Evolutionary conservation across 2,329 filamentous ascomycete genomes (phyloP), one percentile per base, ranked within the genome.

Genomic region (Neocatenulostroma microsporum): DNA sequence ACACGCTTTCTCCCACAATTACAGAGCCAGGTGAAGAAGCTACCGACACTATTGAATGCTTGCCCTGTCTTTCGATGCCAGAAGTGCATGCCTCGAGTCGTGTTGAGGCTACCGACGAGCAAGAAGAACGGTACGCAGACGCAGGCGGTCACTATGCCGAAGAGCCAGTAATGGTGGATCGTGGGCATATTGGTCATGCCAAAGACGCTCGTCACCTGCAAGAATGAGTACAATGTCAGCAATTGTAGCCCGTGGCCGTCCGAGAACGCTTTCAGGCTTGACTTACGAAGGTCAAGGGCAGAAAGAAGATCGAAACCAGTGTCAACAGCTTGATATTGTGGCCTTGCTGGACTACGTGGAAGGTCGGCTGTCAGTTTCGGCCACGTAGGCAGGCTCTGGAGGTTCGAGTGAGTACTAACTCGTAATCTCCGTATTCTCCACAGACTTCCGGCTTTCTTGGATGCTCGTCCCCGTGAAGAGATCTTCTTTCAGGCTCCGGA

Each of bases 381-480:
- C n/a, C n/a, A n/a, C n/a, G n/a, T n/a, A n/a, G n/a, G n/a, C n/a
- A n/a, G n/a, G n/a, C n/a, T n/a, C n/a, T n/a, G n/a, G n/a, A n/a
- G n/a, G n/a, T n/a, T n/a, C n/a, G n/a, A n/a, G n/a, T 12, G 32
- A 8, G 9, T 25, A 34, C 32, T 70, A 60, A 14, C 72, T 66
- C 0, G 69, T 70, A 10, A 70, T 69, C 30, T 65, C 64, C 1
- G 66, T 61, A 31, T 68, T 53, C 40, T 79, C 74, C 23, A 81
- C 76, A 12, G 72, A 74, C 20, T 34, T 25, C 19, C 32, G 18
- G 21, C 32, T 34, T 15, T 34, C 76, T 47, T 76, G 70, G 37
- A 81, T 76, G 2, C 66, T 70, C n/a, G 75, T 79, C 2, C 76
- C 76, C 23, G 65, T 72, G 55, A 80, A 80, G 1, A 80, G 65